Conservation (phyloP, 1,139 yeast species). For the Martiniozyma asiatica region DNA sequence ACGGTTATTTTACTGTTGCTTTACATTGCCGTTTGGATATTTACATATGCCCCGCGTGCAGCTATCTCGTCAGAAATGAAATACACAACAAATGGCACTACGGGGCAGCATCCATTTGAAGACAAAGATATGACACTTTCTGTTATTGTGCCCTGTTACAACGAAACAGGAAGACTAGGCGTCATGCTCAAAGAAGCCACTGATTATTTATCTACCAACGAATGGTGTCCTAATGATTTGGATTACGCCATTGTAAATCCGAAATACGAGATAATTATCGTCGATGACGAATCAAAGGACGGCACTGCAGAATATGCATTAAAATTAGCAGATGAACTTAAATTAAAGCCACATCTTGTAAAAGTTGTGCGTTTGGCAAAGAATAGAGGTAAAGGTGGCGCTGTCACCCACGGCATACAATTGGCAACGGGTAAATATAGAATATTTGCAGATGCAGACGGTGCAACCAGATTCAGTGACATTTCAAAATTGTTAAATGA, state of each 20-base stretch:
- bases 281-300: slow-evolving; percentile 87
- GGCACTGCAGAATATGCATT: slow-evolving; percentile 68
- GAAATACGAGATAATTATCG: slow-evolving; percentile 66
- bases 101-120: slow-evolving; percentile 13
- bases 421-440: slow-evolving; percentile 62
- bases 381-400: slow-evolving; percentile 96
- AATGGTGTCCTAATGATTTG: too few relatives aligned
- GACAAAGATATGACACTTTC: slow-evolving; percentile 37
- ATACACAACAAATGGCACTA: slow-evolving; percentile 29
- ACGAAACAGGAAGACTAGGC: slow-evolving; percentile 65
- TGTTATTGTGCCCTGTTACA: slow-evolving; percentile 83
- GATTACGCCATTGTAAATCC: too few relatives aligned
- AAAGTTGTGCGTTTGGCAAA: slow-evolving; percentile 55
- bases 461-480: slow-evolving; percentile 80
- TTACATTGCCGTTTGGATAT: slow-evolving; percentile 32
- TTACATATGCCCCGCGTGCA: slow-evolving; percentile 57
- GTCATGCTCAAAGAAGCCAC: slow-evolving; percentile 72
- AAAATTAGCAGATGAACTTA: slow-evolving; percentile 42
- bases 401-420: slow-evolving; percentile 87
- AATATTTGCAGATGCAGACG: slow-evolving; percentile 95
- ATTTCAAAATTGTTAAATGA: slow-evolving; percentile 38
- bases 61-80: slow-evolving; percentile 39
- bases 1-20: slow-evolving; percentile 11
- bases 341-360: slow-evolving; percentile 45
- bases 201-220: slow-evolving; percentile 34